Percentiles rank a stretch among this genome's conserved stretches.
phyloP scores from a whole-genome alignment of 2,329 filamentous ascomycete species.

The Penicillium glabrum region DNA sequence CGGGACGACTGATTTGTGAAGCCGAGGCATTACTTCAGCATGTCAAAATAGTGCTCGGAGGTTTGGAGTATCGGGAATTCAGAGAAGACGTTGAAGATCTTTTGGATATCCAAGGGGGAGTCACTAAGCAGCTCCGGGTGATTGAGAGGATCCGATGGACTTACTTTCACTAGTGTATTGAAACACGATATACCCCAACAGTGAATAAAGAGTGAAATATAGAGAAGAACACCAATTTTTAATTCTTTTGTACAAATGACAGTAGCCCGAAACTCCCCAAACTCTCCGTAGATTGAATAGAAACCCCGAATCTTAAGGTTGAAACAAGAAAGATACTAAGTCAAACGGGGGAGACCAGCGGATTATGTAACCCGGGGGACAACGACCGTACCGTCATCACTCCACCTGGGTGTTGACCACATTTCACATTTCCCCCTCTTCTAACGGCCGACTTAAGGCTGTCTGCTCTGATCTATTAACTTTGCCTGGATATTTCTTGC shows the following conservation, averaged over 20 bases:
- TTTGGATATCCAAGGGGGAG: conserved; percentile 73
- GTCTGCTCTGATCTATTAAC: neutral
- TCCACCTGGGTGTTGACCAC: conserved; percentile 16
- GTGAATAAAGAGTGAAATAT: neutral
- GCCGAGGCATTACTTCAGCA: conserved; percentile 77
- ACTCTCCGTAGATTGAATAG: neutral
- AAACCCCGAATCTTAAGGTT: neutral
- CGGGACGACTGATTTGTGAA: conserved; percentile 86
- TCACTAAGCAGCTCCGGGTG: conserved; percentile 75
- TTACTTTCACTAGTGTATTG: conserved; percentile 67
- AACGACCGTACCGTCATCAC: conserved; percentile 19
- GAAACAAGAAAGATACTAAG: neutral
- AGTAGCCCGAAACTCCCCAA: neutral
- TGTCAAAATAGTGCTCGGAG: conserved; percentile 67
- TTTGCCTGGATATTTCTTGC: neutral
- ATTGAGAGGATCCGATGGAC: conserved; percentile 86
- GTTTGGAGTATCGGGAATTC: conserved; percentile 78
- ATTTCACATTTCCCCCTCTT: conserved; percentile 5
- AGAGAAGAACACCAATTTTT: neutral
- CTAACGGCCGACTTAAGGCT: neutral
- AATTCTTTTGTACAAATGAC: neutral
- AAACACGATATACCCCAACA: neutral
- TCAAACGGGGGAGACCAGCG: neutral
- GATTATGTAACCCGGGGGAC: conserved; percentile 16
- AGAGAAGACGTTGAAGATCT: conserved; percentile 84